Conservation (phyloP, 352 stramenopile species). For the Nothophytophthora sp. region DNA sequence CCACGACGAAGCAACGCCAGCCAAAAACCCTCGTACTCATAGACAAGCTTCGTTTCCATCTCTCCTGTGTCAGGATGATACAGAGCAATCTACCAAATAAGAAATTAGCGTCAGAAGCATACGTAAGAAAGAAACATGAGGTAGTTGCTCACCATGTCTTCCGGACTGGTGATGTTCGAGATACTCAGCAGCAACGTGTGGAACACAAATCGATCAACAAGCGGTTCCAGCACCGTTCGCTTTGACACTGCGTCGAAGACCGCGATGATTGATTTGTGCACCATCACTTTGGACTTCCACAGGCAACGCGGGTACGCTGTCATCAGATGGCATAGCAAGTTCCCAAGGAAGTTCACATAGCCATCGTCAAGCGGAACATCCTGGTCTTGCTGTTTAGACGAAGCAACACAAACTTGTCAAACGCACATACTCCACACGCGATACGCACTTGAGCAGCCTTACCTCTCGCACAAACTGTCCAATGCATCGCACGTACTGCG, state of each 20-base stretch:
- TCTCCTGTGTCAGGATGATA: slow-evolving; percentile 82
- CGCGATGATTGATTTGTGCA: slow-evolving; percentile 54
- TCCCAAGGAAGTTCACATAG: slow-evolving; percentile 55
- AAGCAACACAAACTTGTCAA: not conserved
- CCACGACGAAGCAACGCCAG: slow-evolving; percentile 35
- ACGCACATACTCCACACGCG: slow-evolving; percentile 9
- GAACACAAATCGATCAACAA: slow-evolving; percentile 56
- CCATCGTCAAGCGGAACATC: slow-evolving; percentile 35
- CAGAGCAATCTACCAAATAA: slow-evolving; percentile 36
- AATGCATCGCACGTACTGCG: slow-evolving; percentile 58
- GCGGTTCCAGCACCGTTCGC: slow-evolving; percentile 32
- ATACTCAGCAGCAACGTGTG: slow-evolving; percentile 69
- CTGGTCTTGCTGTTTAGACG: slow-evolving; percentile 20
- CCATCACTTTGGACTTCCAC: slow-evolving; percentile 56
- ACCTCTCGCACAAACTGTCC: slow-evolving; percentile 59
- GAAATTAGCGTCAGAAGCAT: not conserved
- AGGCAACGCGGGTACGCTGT: slow-evolving; percentile 60
- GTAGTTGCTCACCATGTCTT: slow-evolving; percentile 33
- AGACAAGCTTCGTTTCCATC: slow-evolving; percentile 70
- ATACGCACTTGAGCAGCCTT: slow-evolving; percentile 3
- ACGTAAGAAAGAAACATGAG: not conserved
- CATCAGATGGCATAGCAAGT: slow-evolving; percentile 63
- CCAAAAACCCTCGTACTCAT: slow-evolving; percentile 80
- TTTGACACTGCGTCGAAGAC: slow-evolving; percentile 45
- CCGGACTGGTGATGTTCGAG: slow-evolving; percentile 55